Conservation (phyloP, 148 eudicot genomes). For the Heliamphora exappendiculata region DNA sequence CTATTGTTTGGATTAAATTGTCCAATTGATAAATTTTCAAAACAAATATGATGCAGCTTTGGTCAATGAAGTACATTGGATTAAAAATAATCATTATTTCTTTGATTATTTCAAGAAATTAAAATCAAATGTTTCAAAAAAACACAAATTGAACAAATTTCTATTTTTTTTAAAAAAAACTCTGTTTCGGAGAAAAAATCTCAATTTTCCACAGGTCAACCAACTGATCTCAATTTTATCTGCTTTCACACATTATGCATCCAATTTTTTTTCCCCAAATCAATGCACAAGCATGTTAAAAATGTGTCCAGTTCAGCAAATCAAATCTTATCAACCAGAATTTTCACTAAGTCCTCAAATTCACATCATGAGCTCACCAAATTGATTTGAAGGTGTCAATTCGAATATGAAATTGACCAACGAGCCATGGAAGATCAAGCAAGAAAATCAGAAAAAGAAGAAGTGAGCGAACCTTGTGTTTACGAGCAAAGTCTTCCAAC, state of each 20-base stretch:
- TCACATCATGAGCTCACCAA: not conserved
- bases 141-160: too few species aligned
- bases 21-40: too few species aligned
- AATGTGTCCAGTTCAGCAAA: not conserved
- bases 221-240: not conserved
- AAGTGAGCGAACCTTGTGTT: slow-evolving; percentile 62
- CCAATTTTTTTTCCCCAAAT: not conserved
- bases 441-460: not conserved
- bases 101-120: too few species aligned
- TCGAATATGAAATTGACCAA: not conserved
- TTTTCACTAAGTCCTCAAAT: not conserved
- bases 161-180: too few species aligned
- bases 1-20: too few species aligned
- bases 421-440: not conserved
- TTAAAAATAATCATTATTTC: too few species aligned
- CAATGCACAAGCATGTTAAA: not conserved
- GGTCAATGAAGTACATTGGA: too few species aligned
- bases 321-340: not conserved
- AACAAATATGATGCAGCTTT: too few species aligned
- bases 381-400: not conserved
- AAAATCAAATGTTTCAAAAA: too few species aligned
- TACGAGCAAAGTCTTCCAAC: slow-evolving; percentile 93
- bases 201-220: not conserved
- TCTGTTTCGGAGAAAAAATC: too few species aligned
- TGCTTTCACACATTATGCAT: not conserved